phyloP scores from a whole-genome alignment of 2,329 filamentous ascomycete genomes.

The Phialemonium atrogriseum region DNA sequence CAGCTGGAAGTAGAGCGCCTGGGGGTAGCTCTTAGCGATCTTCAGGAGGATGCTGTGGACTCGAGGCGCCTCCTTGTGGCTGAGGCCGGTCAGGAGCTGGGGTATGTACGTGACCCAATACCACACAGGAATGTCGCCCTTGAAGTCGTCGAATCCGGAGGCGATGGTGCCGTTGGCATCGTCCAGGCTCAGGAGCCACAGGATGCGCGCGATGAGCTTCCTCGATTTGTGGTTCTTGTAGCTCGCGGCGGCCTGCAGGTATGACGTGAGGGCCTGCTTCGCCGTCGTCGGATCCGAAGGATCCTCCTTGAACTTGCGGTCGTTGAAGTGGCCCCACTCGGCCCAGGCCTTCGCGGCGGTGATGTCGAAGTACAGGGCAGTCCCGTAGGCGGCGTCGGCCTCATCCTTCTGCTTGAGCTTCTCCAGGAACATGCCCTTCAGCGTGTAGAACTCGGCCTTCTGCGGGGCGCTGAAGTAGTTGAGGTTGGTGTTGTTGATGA shows the following conservation, averaged over 20 bases:
- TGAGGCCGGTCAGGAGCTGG: slow-evolving; percentile 84
- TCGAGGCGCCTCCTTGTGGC: slow-evolving; percentile 82
- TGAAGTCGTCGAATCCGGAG: slow-evolving; percentile 87
- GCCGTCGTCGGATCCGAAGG: slow-evolving; percentile 74
- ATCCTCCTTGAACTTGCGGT: slow-evolving; percentile 90
- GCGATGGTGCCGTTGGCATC: slow-evolving; percentile 78
- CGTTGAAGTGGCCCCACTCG: slow-evolving; percentile 98
- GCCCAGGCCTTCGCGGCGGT: slow-evolving; percentile 96
- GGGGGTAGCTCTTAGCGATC: slow-evolving; percentile 92
- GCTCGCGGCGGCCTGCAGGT: slow-evolving; percentile 88
- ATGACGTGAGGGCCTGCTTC: slow-evolving; percentile 88
- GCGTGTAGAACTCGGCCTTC: slow-evolving; percentile 97
- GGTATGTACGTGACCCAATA: slow-evolving; percentile 99
- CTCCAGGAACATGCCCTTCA: slow-evolving; percentile 98
- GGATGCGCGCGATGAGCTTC: slow-evolving; percentile 83
- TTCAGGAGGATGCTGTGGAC: slow-evolving; percentile 81
- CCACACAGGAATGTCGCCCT: slow-evolving; percentile 96
- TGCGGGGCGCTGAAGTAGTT: slow-evolving; percentile 96
- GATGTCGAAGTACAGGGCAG: slow-evolving; percentile 92
- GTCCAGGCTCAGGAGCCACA: slow-evolving; percentile 93
- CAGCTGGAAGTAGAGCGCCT: slow-evolving; percentile 92
- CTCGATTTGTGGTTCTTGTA: slow-evolving; percentile 97
- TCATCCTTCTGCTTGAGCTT: slow-evolving; percentile 87
- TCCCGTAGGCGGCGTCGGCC: slow-evolving; percentile 88
- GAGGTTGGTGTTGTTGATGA: slow-evolving; percentile 99